Percentiles rank a stretch among this genome's conserved stretches.
These are phyloP conservation scores for Penicillium palitans DNA, from an alignment of 2,329 filamentous ascomycete species.

Conservation along the genomic window DNA sequence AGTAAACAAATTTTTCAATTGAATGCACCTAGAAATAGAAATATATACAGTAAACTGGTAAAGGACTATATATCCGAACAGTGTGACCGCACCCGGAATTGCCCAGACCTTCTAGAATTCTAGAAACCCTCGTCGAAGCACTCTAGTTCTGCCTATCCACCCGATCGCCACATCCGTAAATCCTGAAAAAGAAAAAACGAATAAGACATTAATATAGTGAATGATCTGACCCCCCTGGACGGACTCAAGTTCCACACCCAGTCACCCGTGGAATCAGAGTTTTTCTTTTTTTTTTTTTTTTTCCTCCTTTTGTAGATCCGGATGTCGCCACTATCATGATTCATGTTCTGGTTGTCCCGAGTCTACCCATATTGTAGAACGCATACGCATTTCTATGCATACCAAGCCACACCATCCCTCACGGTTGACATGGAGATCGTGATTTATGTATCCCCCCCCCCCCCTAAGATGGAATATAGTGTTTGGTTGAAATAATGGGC, in stretches of 20 bases:
- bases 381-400: constrained; percentile 1
- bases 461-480: neutral
- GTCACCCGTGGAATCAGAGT: constrained; percentile 4
- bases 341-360: neutral
- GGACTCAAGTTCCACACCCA: constrained; percentile 3
- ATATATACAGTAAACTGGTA: neutral
- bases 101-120: constrained; percentile 22
- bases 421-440: neutral
- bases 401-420: constrained; percentile 1
- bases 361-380: neutral
- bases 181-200: neutral
- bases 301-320: neutral
- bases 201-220: neutral
- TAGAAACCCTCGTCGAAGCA: constrained; percentile 23
- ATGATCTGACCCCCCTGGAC: neutral
- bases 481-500: neutral
- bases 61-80: too few species aligned
- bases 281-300: constrained; percentile 10
- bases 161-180: constrained; percentile 24
- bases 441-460: too few species aligned
- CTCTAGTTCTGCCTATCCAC: constrained; percentile 6
- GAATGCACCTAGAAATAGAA: neutral
- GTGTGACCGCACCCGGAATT: constrained; percentile 4
- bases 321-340: constrained; percentile 2
- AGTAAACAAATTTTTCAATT: neutral